Evolutionary conservation across 208 protist species (phyloP).

Genomic region (Crithidia acanthocephali): DNA sequence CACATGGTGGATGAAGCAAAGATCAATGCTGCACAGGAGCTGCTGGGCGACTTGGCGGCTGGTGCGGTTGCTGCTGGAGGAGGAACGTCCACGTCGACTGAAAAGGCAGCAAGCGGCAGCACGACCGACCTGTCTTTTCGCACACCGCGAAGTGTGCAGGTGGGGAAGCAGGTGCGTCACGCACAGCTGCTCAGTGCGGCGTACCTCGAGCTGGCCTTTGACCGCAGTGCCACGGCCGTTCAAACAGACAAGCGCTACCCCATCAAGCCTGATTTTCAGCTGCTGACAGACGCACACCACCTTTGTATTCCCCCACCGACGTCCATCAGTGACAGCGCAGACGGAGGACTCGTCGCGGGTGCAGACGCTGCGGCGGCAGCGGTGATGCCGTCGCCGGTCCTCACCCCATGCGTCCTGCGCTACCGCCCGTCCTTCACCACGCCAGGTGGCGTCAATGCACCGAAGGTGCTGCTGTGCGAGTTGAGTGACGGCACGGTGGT

Average conservation of each 20-base stretch:
- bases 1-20: constrained; percentile 30
- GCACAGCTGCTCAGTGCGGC: constrained; percentile 64
- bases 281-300: constrained; percentile 38
- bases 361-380: no score
- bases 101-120: not conserved
- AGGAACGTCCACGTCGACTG: not conserved
- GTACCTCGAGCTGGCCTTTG: constrained; percentile 84
- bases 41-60: constrained; percentile 13
- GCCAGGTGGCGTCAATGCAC: constrained; percentile 95
- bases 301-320: constrained; percentile 55
- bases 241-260: constrained; percentile 21
- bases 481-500: constrained; percentile 83
- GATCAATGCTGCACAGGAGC: constrained; percentile 21
- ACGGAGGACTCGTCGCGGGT: no score
- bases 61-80: not conserved
- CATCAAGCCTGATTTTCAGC: constrained; percentile 45
- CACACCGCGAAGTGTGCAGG: not conserved
- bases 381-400: no score
- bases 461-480: constrained; percentile 91
- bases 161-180: constrained; percentile 38
- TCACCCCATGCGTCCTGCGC: constrained; percentile 37
- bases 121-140: not conserved
- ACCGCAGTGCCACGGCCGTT: constrained; percentile 24
- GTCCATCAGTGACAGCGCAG: not conserved
- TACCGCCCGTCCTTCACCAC: constrained; percentile 79